Evolutionary conservation across 2,329 filamentous ascomycete genomes (phyloP).

Genomic region (Knufia petricola): DNA sequence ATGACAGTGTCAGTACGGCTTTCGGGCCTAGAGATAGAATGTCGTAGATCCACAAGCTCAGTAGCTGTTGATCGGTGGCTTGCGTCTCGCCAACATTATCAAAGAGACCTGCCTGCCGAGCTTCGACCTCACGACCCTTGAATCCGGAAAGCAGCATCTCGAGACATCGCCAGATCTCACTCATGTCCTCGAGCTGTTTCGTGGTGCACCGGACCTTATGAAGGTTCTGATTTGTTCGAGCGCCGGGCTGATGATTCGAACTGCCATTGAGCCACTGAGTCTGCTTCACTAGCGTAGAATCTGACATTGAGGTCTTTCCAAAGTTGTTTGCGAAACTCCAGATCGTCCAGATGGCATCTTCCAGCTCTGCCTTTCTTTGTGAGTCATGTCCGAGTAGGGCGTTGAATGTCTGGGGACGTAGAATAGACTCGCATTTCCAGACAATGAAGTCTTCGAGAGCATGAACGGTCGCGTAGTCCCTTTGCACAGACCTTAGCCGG

Average conservation of each 20-base stretch:
- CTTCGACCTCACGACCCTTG: conserved; percentile 45
- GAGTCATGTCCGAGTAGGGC: conserved; percentile 43
- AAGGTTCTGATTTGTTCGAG: conserved; percentile 38
- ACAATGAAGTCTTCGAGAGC: conserved; percentile 48
- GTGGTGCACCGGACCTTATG: conserved; percentile 42
- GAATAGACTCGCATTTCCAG: conserved; percentile 45
- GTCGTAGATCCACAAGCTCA: conserved; percentile 55
- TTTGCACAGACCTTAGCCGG: conserved; percentile 16
- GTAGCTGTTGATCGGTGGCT: conserved; percentile 40
- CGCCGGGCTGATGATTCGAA: not conserved
- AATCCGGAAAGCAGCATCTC: conserved; percentile 47
- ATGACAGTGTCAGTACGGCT: conserved; percentile 44
- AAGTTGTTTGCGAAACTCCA: conserved; percentile 59
- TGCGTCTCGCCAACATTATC: conserved; percentile 26
- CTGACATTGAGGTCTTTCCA: conserved; percentile 34
- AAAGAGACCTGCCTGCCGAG: conserved; percentile 47
- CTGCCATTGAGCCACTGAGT: conserved; percentile 53
- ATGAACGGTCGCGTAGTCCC: conserved; percentile 44
- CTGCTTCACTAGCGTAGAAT: conserved; percentile 35
- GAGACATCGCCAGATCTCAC: conserved; percentile 55
- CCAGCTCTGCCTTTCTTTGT: conserved; percentile 41
- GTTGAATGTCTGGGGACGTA: conserved; percentile 47
- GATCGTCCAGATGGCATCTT: conserved; percentile 55
- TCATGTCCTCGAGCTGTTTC: conserved; percentile 53
- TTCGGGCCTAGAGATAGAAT: conserved; percentile 50